Percentiles rank a stretch among this genome's conserved stretches.
Conservation (phyloP, 2,329 filamentous ascomycete species). For the Pyricularia grisea region DNA sequence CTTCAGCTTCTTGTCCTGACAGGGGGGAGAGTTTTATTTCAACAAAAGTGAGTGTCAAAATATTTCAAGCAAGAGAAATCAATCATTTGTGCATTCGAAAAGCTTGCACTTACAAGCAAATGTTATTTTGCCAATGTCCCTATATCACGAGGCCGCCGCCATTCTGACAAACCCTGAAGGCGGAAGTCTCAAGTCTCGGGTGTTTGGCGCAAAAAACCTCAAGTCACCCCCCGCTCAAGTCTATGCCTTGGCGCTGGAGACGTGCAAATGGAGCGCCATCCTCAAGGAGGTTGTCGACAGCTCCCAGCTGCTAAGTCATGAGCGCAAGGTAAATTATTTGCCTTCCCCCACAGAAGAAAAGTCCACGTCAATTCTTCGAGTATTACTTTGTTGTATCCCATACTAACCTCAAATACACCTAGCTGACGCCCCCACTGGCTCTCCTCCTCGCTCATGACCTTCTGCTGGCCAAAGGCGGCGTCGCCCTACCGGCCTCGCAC, state of each 20-base stretch:
- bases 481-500: constrained; percentile 72
- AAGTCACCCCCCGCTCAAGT: constrained; percentile 75
- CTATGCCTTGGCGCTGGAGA: constrained; percentile 79
- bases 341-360: too few relatives aligned
- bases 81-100: not conserved
- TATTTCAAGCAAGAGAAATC: not conserved
- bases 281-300: constrained; percentile 85
- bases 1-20: not conserved
- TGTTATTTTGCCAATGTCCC: constrained; percentile 56
- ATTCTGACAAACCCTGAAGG: constrained; percentile 58
- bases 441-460: constrained; percentile 82
- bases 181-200: constrained; percentile 79
- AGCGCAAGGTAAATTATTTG: constrained; percentile 63
- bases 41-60: not conserved
- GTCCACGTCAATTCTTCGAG: not conserved
- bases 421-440: constrained; percentile 74
- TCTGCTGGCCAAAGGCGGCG: constrained; percentile 69
- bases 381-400: not conserved
- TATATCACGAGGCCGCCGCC: constrained; percentile 85
- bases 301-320: constrained; percentile 33
- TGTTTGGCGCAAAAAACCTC: constrained; percentile 65
- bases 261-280: constrained; percentile 81
- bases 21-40: not conserved
- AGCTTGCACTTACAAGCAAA: not conserved
- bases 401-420: not conserved